phyloP scores from a whole-genome alignment of 2,329 filamentous ascomycete species.

The Fusarium albosuccineum region DNA sequence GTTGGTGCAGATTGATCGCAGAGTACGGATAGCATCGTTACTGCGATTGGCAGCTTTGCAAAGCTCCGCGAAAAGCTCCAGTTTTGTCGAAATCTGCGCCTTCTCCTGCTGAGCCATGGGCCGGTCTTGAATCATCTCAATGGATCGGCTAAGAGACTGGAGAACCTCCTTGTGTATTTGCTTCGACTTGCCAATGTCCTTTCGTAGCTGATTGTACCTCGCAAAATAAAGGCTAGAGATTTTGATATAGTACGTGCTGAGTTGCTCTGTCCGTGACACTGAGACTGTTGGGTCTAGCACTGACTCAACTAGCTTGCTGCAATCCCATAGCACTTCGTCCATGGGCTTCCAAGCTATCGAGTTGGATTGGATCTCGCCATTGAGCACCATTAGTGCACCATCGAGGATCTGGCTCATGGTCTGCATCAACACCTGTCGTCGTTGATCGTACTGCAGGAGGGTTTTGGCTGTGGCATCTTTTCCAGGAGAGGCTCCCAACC shows the following conservation, averaged over 20 bases:
- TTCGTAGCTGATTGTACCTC: slow-evolving; percentile 67
- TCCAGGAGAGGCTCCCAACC: slow-evolving; percentile 70
- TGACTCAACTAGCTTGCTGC: slow-evolving; percentile 65
- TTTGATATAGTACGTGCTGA: slow-evolving; percentile 69
- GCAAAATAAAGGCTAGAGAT: slow-evolving; percentile 80
- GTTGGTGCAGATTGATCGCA: slow-evolving; percentile 71
- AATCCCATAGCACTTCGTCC: slow-evolving; percentile 70
- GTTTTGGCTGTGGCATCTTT: slow-evolving; percentile 68
- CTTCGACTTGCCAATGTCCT: slow-evolving; percentile 55
- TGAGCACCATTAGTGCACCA: slow-evolving; percentile 69
- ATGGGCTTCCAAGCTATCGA: slow-evolving; percentile 66
- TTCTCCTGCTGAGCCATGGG: slow-evolving; percentile 67
- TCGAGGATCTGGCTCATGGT: slow-evolving; percentile 71
- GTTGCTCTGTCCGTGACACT: slow-evolving; percentile 47
- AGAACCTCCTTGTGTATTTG: slow-evolving; percentile 59
- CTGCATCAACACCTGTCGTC: slow-evolving; percentile 65
- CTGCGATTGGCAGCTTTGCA: slow-evolving; percentile 65
- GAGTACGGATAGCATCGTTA: slow-evolving; percentile 69
- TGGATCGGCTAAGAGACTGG: slow-evolving; percentile 71
- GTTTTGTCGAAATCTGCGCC: slow-evolving; percentile 72
- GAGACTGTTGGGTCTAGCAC: slow-evolving; percentile 58
- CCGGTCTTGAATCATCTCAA: slow-evolving; percentile 71
- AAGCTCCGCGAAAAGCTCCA: slow-evolving; percentile 75
- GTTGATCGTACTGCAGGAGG: slow-evolving; percentile 71
- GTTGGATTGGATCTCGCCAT: slow-evolving; percentile 62